Evolutionary conservation across 1,284 basidiomycete species (phyloP).

Genomic region (Abortiporus biennis): DNA sequence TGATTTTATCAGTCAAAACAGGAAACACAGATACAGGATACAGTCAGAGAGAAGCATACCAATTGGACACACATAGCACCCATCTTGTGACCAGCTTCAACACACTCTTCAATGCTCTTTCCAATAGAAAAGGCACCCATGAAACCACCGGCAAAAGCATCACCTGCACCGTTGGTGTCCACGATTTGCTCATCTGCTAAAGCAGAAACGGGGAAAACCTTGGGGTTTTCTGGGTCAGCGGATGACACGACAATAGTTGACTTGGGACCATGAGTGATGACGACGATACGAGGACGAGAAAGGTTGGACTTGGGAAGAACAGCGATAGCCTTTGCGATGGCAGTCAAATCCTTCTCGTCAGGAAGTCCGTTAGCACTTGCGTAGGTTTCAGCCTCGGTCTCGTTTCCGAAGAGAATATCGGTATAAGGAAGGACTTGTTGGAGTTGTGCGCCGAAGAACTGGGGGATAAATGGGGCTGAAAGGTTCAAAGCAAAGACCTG

Average conservation of each 20-base stretch:
- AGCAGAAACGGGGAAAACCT: constrained; percentile 58
- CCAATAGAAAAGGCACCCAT: constrained; percentile 82
- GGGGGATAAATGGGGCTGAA: constrained; percentile 95
- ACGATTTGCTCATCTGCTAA: constrained; percentile 74
- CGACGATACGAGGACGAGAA: constrained; percentile 72
- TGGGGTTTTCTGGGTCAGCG: constrained; percentile 44
- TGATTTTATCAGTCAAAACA: neutral
- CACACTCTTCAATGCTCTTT: constrained; percentile 73
- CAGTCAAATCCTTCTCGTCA: constrained; percentile 55
- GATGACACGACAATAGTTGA: constrained; percentile 77
- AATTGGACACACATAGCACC: constrained; percentile 87
- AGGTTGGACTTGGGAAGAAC: constrained; percentile 64
- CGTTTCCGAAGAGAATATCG: constrained; percentile 92
- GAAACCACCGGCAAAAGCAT: constrained; percentile 98
- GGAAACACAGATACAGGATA: neutral
- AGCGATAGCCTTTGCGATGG: constrained; percentile 74
- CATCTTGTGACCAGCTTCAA: constrained; percentile 87
- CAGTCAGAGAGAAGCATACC: constrained; percentile 36
- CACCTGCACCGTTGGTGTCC: constrained; percentile 99
- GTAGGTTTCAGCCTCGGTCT: constrained; percentile 89
- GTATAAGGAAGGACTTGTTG: constrained; percentile 76
- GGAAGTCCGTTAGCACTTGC: constrained; percentile 61
- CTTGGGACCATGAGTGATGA: constrained; percentile 90
- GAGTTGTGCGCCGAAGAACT: constrained; percentile 87
- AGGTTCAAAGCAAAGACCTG: constrained; percentile 90